phyloP scores from a whole-genome alignment of 345 rosid genomes.

The Passiflora organensis region DNA sequence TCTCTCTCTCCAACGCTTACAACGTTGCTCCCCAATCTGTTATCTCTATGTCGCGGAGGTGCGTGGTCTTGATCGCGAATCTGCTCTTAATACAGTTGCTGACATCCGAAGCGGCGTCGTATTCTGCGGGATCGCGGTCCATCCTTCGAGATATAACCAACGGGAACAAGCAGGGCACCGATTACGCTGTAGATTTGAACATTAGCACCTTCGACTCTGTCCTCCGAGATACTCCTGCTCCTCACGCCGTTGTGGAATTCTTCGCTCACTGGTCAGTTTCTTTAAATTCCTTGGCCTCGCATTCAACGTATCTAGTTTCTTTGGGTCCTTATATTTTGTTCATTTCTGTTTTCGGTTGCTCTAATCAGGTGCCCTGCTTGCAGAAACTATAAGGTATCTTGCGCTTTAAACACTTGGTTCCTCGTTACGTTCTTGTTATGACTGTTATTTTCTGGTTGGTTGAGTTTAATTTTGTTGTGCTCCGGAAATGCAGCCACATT shows the following conservation, averaged over 20 bases:
- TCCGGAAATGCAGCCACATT: constrained; percentile 65
- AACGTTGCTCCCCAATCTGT: too few species aligned
- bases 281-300: constrained; percentile 16
- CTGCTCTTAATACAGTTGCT: constrained; percentile 12
- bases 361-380: constrained; percentile 96
- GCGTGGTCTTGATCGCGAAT: constrained; percentile 32
- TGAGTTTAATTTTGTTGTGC: constrained; percentile 10
- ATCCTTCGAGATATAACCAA: constrained; percentile 46
- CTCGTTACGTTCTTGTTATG: constrained; percentile 6
- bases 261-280: constrained; percentile 74
- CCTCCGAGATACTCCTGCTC: constrained; percentile 63
- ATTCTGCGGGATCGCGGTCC: constrained; percentile 52
- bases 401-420: constrained; percentile 1
- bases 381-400: constrained; percentile 88
- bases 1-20: background rate
- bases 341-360: too few species aligned
- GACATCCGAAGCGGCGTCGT: constrained; percentile 29
- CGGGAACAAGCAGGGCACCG: constrained; percentile 23
- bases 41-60: constrained; percentile 42
- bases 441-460: constrained; percentile 6
- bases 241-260: constrained; percentile 79
- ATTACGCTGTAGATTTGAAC: constrained; percentile 71
- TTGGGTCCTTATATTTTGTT: too few species aligned
- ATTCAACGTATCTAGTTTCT: too few species aligned
- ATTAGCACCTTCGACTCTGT: constrained; percentile 57